Base-by-base conservation (phyloP, 148 eudicot species). In the Persicaria tinctoria region DNA sequence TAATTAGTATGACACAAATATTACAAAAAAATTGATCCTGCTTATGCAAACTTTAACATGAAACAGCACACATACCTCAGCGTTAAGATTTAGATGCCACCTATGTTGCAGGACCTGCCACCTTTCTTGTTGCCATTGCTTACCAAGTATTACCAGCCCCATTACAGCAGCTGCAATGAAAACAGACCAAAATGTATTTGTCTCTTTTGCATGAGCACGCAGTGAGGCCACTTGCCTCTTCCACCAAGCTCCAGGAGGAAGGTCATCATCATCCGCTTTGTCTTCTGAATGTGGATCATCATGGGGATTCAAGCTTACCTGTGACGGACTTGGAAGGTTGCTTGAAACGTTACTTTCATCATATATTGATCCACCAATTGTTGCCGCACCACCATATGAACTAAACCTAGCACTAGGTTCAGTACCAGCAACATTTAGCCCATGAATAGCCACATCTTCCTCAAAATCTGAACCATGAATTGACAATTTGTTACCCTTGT, bases 71-170 rank as follows among this genome's bases (percentile, higher is more conserved):
- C 49, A 70, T 83, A 87, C 93, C 93, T 87, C 86, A 81, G 79
- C 80, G 68, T 78, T 79, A 73, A 84, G n/a, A 71, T 57, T 75
- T 70, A 77, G 64, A 20, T 80, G 83, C 84, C 84, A 84, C 75
- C 85, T 84, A 13, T 79, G 84, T 75, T 86, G 88, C 75, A 87
- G 74, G 72, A 73, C 82, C 74, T 87, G 82, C 87, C 84, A 85
- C 78, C 86, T 83, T 73, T 87, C 86, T 27, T 78, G 88, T 77
- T 87, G 89, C 91, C 89, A 86, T 71, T 45, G 81, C 77, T 82
- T 86, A 51, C 94, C 94, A 51, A 90, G 69, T 64, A 90, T 81
- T 18, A 88, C 89, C 73, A 90, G 82, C 27, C 94, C 94, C 91
- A 90, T 83, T 8, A 90, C 91, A 80, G 91, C 90, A 10, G 94